Percentiles rank a stretch among this genome's conserved stretches.
Conservation (phyloP, 768 basidiomycete genomes). For the Lactarius sp. region DNA sequence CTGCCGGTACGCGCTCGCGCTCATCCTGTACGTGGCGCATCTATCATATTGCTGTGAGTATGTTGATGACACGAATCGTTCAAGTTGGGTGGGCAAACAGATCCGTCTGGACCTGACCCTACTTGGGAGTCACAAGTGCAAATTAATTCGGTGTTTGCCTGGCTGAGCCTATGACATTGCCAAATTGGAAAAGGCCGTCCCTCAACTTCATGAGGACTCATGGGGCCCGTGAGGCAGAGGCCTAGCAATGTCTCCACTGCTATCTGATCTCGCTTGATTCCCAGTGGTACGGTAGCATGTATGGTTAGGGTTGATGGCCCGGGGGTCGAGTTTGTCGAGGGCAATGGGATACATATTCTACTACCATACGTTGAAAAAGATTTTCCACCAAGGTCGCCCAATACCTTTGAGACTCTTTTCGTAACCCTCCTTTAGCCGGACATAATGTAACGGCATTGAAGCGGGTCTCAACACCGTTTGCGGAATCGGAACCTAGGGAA, state of each 20-base stretch:
- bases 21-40: neutral
- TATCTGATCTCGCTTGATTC: no score
- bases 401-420: constrained; percentile 76
- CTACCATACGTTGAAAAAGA: constrained; percentile 75
- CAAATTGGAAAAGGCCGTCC: constrained; percentile 12
- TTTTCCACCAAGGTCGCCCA: constrained; percentile 77
- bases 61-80: neutral
- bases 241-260: no score
- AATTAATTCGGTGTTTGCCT: neutral
- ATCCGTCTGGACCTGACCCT: neutral
- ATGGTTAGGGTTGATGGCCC: neutral
- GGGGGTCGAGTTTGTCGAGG: no score
- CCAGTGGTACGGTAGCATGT: neutral
- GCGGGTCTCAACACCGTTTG: constrained; percentile 60
- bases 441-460: constrained; percentile 69
- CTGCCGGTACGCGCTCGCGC: neutral
- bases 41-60: neutral
- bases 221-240: no score
- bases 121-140: no score
- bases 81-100: no score
- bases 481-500: constrained; percentile 58
- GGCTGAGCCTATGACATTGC: constrained; percentile 4
- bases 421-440: constrained; percentile 65
- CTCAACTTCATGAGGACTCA: no score
- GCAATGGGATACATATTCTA: neutral